phyloP scores from a whole-genome alignment of 768 basidiomycete genomes.

The Rubroboletus satanas region DNA sequence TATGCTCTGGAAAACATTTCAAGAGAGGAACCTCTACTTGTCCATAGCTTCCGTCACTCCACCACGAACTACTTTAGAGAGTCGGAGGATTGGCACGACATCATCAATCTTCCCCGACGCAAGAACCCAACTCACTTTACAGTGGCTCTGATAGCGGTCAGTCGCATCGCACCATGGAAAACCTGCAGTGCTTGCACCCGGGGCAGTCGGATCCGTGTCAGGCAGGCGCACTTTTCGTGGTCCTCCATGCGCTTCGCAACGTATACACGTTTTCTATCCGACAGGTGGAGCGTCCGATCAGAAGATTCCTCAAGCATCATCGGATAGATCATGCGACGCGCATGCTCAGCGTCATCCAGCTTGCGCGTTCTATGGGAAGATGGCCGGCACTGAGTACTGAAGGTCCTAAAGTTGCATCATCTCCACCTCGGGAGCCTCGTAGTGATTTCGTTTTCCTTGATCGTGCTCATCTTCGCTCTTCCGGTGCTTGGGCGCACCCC shows the following conservation, averaged over 20 bases:
- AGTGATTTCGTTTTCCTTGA: no score
- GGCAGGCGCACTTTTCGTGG: slow-evolving; percentile 6
- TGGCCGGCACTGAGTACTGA: slow-evolving; percentile 19
- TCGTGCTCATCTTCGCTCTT: no score
- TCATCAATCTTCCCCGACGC: not conserved
- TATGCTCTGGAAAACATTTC: slow-evolving; percentile 16
- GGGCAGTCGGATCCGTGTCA: slow-evolving; percentile 10
- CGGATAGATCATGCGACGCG: not conserved
- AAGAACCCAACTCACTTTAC: slow-evolving; percentile 7
- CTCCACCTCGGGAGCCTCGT: slow-evolving; percentile 10
- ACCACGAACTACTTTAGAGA: slow-evolving; percentile 16
- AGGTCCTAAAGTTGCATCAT: slow-evolving; percentile 12
- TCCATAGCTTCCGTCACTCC: slow-evolving; percentile 9
- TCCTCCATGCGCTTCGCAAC: slow-evolving; percentile 8
- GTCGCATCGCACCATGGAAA: slow-evolving; percentile 15
- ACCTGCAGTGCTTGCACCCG: slow-evolving; percentile 15
- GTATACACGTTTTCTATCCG: slow-evolving; percentile 16
- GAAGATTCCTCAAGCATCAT: not conserved
- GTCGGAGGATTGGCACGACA: slow-evolving; percentile 1
- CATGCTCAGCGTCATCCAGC: slow-evolving; percentile 13
- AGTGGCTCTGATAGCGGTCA: slow-evolving; percentile 17
- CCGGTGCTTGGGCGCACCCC: no score
- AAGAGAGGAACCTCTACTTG: slow-evolving; percentile 12
- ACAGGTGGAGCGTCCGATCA: not conserved
- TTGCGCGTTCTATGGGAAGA: slow-evolving; percentile 15